phyloP scores from a whole-genome alignment of 1,284 basidiomycete species.

The Ustilago loliicola region DNA sequence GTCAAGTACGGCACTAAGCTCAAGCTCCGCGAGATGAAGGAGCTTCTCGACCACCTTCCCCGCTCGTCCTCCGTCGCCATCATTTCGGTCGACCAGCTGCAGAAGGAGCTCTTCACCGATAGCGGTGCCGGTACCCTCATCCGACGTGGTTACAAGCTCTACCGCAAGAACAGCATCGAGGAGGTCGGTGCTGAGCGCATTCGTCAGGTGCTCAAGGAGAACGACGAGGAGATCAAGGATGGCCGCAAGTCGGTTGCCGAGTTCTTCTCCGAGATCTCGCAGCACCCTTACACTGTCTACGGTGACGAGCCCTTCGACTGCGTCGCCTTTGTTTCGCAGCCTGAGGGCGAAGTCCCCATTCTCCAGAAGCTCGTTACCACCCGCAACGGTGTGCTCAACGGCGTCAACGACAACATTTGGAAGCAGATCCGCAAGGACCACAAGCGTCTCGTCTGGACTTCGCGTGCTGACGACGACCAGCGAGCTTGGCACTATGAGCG shows the following conservation, averaged over 20 bases:
- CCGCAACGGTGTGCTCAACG: conserved; percentile 90
- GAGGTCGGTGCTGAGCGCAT: conserved; percentile 91
- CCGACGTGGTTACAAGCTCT: conserved; percentile 96
- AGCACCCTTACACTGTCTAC: conserved; percentile 88
- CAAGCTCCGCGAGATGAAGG: conserved; percentile 99
- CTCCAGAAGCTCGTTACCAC: conserved; percentile 92
- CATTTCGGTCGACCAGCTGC: conserved; percentile 91
- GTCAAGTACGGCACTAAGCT: conserved; percentile 99
- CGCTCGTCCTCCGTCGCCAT: conserved; percentile 98
- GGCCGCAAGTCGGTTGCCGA: conserved; percentile 90
- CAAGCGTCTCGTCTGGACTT: conserved; percentile 94
- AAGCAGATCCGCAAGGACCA: conserved; percentile 95
- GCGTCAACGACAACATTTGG: conserved; percentile 97
- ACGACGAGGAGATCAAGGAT: conserved; percentile 89
- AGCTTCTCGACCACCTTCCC: conserved; percentile 96
- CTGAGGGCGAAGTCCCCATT: conserved; percentile 88
- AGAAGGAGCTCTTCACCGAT: conserved; percentile 99
- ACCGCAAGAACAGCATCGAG: conserved; percentile 86
- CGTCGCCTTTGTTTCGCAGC: conserved; percentile 92
- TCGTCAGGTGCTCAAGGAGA: conserved; percentile 77
- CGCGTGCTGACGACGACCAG: conserved; percentile 92
- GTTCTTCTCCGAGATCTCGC: conserved; percentile 81
- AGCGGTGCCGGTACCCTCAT: conserved; percentile 97
- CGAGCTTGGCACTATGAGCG: conserved; percentile 98
- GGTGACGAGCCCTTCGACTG: conserved; percentile 97